Percentiles rank a stretch among this genome's conserved stretches.
Conservation (phyloP, 768 basidiomycete genomes). For the Hypholoma fasciculare region DNA sequence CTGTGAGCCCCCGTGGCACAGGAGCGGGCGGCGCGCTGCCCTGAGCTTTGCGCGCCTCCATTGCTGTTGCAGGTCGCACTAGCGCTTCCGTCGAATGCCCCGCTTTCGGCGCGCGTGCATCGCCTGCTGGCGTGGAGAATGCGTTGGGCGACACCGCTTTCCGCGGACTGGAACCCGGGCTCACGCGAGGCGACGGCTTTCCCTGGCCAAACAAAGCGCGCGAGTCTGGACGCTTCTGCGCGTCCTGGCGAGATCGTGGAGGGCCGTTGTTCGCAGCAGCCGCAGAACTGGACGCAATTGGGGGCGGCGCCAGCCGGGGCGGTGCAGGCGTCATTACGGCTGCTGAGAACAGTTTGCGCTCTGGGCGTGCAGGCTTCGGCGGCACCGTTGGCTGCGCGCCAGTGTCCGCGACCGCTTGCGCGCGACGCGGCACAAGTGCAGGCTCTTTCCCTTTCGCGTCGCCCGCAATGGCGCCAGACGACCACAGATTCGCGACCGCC, state of each 20-base stretch:
- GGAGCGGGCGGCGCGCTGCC: conserved; percentile 6
- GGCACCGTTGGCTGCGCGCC: not conserved
- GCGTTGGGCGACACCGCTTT: conserved; percentile 13
- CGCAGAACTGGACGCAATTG: not conserved
- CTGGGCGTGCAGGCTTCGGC: conserved; percentile 7
- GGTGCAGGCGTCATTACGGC: conserved; percentile 21
- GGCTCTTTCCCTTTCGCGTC: not conserved
- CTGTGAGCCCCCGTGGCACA: not conserved
- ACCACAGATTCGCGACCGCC: conserved; percentile 75
- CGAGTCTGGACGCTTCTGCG: conserved; percentile 19
- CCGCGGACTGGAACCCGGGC: conserved; percentile 8
- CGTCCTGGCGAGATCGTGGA: not conserved
- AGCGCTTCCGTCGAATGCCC: conserved; percentile 10
- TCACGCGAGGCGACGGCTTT: not conserved
- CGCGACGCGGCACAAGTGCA: conserved; percentile 8
- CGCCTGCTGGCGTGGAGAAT: not conserved
- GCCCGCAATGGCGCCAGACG: conserved; percentile 41
- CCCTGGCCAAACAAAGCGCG: conserved; percentile 5
- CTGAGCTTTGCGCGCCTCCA: conserved; percentile 7
- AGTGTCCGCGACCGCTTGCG: conserved; percentile 5
- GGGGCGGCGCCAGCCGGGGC: not conserved
- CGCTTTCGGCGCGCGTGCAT: conserved; percentile 4
- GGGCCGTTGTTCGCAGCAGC: not conserved
- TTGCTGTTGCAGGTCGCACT: conserved; percentile 15
- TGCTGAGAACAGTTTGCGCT: conserved; percentile 23